These are phyloP conservation scores for Phytopythium helicoides DNA, from an alignment of 352 stramenopile species.

Conservation along the genomic window DNA sequence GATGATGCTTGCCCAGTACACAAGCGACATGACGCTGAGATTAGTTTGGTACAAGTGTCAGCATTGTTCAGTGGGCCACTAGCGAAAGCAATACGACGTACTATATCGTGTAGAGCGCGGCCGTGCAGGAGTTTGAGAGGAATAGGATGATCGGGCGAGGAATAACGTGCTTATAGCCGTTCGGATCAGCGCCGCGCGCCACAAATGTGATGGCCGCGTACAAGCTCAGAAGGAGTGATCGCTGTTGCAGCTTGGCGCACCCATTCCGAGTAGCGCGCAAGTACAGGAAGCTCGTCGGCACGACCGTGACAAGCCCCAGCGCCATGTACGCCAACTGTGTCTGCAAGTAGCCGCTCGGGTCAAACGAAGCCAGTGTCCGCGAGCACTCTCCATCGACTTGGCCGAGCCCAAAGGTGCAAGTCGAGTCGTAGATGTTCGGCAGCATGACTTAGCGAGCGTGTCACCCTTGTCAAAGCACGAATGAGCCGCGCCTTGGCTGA, in stretches of 20 bases:
- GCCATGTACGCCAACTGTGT: conserved; percentile 43
- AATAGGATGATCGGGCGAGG: conserved; percentile 39
- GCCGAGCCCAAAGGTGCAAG: conserved; percentile 55
- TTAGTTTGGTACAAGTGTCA: not conserved
- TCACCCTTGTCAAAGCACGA: not conserved
- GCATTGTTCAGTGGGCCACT: not conserved
- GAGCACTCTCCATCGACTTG: conserved; percentile 33
- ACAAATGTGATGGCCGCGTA: conserved; percentile 52
- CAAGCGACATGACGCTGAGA: conserved; percentile 44
- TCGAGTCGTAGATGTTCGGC: conserved; percentile 38
- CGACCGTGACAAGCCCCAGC: conserved; percentile 29
- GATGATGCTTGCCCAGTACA: conserved; percentile 60
- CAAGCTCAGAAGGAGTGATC: conserved; percentile 46
- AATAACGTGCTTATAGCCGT: conserved; percentile 45
- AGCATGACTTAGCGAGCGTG: conserved; percentile 2
- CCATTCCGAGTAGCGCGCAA: conserved; percentile 28
- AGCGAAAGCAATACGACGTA: conserved; percentile 14
- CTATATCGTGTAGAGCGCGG: conserved; percentile 57
- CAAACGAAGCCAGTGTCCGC: conserved; percentile 38
- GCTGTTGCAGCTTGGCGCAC: conserved; percentile 45
- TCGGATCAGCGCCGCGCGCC: conserved; percentile 48
- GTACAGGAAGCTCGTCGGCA: conserved; percentile 44
- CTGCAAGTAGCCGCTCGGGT: conserved; percentile 21
- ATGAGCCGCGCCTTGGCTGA: not conserved
- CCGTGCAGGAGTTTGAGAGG: conserved; percentile 57